A percentile compares a stretch with the other conserved stretches of the same genome.
phyloP scores from a whole-genome alignment of 352 stramenopile species.

The Paralagenidium karlingii region DNA sequence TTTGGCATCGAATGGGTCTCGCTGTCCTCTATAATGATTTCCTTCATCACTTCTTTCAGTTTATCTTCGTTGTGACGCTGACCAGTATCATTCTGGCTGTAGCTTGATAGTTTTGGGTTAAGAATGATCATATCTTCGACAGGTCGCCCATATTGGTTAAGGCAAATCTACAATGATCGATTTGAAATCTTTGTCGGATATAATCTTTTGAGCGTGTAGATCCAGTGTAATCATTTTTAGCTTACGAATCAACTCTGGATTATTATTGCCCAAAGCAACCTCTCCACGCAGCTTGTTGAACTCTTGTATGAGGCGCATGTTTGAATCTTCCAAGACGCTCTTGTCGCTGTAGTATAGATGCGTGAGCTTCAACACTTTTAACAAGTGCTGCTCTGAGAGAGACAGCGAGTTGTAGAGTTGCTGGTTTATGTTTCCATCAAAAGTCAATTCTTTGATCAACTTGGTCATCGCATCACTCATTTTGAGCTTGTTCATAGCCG shows the following conservation, averaged over 20 bases:
- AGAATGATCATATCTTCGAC: no score
- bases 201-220: constrained; percentile 3
- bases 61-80: no score
- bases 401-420: constrained; percentile 3
- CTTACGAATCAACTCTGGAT: constrained; percentile 2
- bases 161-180: no score
- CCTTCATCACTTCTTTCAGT: no score
- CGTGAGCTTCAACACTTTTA: constrained; percentile 2
- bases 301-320: not conserved
- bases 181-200: no score
- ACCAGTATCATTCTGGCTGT: no score
- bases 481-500: not conserved
- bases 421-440: constrained; percentile 5
- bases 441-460: constrained; percentile 3
- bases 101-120: no score
- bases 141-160: no score
- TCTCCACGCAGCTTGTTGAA: constrained; percentile 4
- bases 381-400: constrained; percentile 1
- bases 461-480: not conserved
- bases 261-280: constrained; percentile 4
- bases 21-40: no score
- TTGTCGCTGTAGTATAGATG: constrained; percentile 2
- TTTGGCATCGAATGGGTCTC: no score
- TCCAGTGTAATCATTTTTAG: constrained; percentile 3
- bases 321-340: not conserved